Evolutionary conservation across 495 filamentous ascomycete species (phyloP).

Genomic region (Penicillium lagena): DNA sequence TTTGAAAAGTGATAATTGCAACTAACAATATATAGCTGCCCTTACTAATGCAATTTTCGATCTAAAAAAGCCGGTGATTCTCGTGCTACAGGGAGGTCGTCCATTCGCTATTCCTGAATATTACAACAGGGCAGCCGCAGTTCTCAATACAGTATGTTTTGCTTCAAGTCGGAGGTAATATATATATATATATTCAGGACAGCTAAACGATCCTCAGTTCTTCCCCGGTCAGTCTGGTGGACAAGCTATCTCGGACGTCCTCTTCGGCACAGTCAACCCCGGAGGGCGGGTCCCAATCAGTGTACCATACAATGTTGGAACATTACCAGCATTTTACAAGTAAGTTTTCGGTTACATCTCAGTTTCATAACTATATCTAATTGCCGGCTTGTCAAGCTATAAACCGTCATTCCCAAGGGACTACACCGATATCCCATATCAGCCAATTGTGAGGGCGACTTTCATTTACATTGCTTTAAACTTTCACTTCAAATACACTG

Average conservation of each 20-base stretch:
- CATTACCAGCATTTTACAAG: conserved; percentile 7
- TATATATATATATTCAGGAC: not conserved
- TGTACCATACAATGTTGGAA: conserved; percentile 2
- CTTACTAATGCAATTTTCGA: conserved; percentile 30
- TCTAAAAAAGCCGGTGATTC: conserved; percentile 31
- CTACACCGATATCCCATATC: conserved; percentile 2
- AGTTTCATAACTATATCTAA: no score
- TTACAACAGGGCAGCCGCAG: conserved; percentile 2
- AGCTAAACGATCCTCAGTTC: not conserved
- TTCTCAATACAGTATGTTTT: conserved; percentile 2
- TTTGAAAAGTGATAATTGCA: no score
- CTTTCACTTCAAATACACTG: no score
- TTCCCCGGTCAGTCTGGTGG: conserved; percentile 7
- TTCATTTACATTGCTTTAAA: no score
- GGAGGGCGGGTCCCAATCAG: conserved; percentile 7
- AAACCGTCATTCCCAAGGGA: conserved; percentile 3
- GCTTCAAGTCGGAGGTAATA: no score
- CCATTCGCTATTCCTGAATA: conserved; percentile 26
- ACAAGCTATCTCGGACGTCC: conserved; percentile 2
- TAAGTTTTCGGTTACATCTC: not conserved
- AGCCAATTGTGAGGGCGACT: not conserved
- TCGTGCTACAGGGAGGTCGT: conserved; percentile 36
- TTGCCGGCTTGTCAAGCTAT: not conserved
- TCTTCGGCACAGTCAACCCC: conserved; percentile 1
- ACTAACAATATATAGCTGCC: no score